These are phyloP conservation scores for Cordyceps cicadae DNA, from an alignment of 2,329 filamentous ascomycete species.

Conservation along the genomic window DNA sequence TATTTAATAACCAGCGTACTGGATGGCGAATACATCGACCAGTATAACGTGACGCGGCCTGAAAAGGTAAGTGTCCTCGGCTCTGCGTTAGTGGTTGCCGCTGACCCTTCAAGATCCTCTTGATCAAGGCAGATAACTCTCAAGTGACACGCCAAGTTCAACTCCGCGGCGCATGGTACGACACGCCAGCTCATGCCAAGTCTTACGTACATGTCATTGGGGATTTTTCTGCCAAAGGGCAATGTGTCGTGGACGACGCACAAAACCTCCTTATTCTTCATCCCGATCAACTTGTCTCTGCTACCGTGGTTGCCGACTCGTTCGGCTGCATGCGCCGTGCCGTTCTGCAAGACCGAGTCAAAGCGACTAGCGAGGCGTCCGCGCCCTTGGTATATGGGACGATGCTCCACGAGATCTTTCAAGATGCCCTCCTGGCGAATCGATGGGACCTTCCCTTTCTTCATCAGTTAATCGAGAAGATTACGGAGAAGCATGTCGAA, in stretches of 20 bases:
- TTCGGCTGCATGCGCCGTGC: constrained; percentile 86
- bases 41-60: constrained; percentile 47
- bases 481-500: constrained; percentile 73
- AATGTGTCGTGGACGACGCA: constrained; percentile 74
- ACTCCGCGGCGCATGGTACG: constrained; percentile 78
- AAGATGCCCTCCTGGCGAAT: constrained; percentile 78
- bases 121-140: constrained; percentile 71
- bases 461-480: constrained; percentile 54
- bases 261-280: constrained; percentile 84
- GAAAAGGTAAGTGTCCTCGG: constrained; percentile 57
- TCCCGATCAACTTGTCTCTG: constrained; percentile 89
- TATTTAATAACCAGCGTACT: constrained; percentile 72
- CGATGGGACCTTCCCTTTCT: constrained; percentile 68
- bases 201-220: constrained; percentile 84
- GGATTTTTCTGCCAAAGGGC: constrained; percentile 58
- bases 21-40: constrained; percentile 58
- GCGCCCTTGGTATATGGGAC: constrained; percentile 84
- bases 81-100: not conserved
- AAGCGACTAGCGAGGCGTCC: constrained; percentile 74
- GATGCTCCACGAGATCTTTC: constrained; percentile 90
- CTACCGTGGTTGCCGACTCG: constrained; percentile 93
- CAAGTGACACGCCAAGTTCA: constrained; percentile 59
- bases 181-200: constrained; percentile 65
- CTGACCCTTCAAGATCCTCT: constrained; percentile 52
- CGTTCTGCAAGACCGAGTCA: constrained; percentile 89